Evolutionary conservation across 1,139 yeast genomes (phyloP).

Genomic region (Keqinozyma sinolaborantium): DNA sequence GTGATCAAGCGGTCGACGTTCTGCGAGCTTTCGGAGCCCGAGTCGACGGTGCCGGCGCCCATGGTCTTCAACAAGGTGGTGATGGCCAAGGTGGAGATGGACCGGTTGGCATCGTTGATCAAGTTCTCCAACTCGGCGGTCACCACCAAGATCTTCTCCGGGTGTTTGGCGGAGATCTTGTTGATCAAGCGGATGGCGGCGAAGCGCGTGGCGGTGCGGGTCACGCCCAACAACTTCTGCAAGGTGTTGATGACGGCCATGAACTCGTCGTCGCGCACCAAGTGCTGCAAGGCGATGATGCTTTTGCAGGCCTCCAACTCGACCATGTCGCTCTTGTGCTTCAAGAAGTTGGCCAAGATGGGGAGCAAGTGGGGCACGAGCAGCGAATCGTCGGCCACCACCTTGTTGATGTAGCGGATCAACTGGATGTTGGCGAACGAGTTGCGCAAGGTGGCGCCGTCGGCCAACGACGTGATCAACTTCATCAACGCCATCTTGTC

Average conservation of each 20-base stretch:
- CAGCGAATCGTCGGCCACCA: conserved; percentile 58
- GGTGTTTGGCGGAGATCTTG: conserved; percentile 76
- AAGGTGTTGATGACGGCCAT: conserved; percentile 65
- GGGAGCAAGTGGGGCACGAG: conserved; percentile 57
- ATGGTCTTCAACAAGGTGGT: conserved; percentile 95
- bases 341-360: conserved; percentile 65
- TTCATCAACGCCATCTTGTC: conserved; percentile 94
- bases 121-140: conserved; percentile 81
- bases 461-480: conserved; percentile 76
- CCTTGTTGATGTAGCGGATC: conserved; percentile 75
- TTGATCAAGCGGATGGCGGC: conserved; percentile 91
- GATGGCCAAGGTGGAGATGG: conserved; percentile 97
- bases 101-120: conserved; percentile 84
- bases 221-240: conserved; percentile 78
- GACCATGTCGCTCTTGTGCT: conserved; percentile 85
- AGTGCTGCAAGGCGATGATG: conserved; percentile 58
- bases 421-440: conserved; percentile 81
- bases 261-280: conserved; percentile 60
- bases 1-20: conserved; percentile 86
- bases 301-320: conserved; percentile 92
- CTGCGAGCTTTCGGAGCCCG: conserved; percentile 41
- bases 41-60: conserved; percentile 54
- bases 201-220: conserved; percentile 86
- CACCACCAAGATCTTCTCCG: conserved; percentile 67
- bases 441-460: conserved; percentile 59